These are phyloP conservation scores for Piper betle DNA, from an alignment of 164 flowering plant genomes.

Conservation along the genomic window DNA sequence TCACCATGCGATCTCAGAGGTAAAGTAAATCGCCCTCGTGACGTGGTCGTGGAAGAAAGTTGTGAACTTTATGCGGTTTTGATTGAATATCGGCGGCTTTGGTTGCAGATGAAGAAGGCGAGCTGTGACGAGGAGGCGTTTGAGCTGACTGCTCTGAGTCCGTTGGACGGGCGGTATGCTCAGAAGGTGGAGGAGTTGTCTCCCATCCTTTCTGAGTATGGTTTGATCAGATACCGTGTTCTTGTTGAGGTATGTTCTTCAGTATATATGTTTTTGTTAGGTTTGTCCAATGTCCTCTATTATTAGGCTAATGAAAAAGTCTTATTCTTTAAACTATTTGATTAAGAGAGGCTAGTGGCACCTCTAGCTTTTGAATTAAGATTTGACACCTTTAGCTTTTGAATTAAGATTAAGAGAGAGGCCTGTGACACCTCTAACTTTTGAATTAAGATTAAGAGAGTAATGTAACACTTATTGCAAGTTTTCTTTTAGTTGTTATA, in stretches of 20 bases:
- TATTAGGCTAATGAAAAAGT: no score
- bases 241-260: constrained; percentile 58
- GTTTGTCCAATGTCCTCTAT: not conserved
- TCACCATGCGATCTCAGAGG: not conserved
- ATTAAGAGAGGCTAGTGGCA: not conserved
- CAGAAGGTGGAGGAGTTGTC: constrained; percentile 77
- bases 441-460: no score
- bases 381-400: no score
- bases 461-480: no score
- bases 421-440: no score
- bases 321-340: no score
- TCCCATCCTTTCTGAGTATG: constrained; percentile 73
- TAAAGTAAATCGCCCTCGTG: not conserved
- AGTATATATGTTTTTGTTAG: not conserved
- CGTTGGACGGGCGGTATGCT: constrained; percentile 93
- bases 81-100: not conserved
- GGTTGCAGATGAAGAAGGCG: constrained; percentile 24
- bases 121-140: constrained; percentile 41
- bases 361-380: no score
- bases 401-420: no score
- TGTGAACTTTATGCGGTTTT: not conserved
- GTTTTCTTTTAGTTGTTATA: no score
- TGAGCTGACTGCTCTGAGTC: constrained; percentile 60
- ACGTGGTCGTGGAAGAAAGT: not conserved
- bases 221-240: constrained; percentile 62